A percentile compares a stretch with the other conserved stretches of the same genome.
These are phyloP conservation scores for Quambalaria eucalypti DNA, from an alignment of 1,284 basidiomycete genomes.

Conservation along the genomic window DNA sequence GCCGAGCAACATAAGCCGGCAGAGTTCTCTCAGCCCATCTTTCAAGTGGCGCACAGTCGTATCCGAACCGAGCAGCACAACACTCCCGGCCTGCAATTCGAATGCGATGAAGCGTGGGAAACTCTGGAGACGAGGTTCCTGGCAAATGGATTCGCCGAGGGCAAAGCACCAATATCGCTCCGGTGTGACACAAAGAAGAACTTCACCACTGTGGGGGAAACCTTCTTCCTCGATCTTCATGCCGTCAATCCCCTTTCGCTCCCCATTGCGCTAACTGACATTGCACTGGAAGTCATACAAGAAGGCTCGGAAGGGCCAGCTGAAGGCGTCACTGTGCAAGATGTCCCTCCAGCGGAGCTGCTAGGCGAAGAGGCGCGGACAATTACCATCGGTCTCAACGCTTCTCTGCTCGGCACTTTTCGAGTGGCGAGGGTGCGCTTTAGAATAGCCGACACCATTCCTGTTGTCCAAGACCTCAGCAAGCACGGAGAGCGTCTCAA, in stretches of 20 bases:
- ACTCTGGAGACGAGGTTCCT: too few species aligned
- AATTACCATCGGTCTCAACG: not conserved
- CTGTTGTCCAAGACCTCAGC: slow-evolving; percentile 47
- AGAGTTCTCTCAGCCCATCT: slow-evolving; percentile 5
- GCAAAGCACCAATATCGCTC: too few species aligned
- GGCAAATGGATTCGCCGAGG: too few species aligned
- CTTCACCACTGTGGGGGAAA: too few species aligned
- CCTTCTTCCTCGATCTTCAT: too few species aligned
- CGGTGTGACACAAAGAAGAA: too few species aligned
- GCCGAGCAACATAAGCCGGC: not conserved
- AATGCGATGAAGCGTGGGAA: too few species aligned
- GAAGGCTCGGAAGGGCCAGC: not conserved
- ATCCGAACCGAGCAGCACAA: too few species aligned
- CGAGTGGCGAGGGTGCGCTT: slow-evolving; percentile 45
- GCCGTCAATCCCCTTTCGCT: slow-evolving; percentile 49
- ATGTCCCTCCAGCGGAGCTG: slow-evolving; percentile 30
- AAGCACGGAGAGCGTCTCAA: slow-evolving; percentile 48
- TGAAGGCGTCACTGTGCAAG: slow-evolving; percentile 11
- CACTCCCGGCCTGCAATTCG: too few species aligned
- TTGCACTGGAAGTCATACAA: slow-evolving; percentile 3
- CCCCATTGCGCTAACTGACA: slow-evolving; percentile 10
- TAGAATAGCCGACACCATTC: slow-evolving; percentile 49
- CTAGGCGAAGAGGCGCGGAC: not conserved
- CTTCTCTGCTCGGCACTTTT: slow-evolving; percentile 17
- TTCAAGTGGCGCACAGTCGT: slow-evolving; percentile 10